Percentiles rank a stretch among this genome's conserved stretches.
Conservation (phyloP, 495 filamentous ascomycete species). For the Hypoxylon perforatum region DNA sequence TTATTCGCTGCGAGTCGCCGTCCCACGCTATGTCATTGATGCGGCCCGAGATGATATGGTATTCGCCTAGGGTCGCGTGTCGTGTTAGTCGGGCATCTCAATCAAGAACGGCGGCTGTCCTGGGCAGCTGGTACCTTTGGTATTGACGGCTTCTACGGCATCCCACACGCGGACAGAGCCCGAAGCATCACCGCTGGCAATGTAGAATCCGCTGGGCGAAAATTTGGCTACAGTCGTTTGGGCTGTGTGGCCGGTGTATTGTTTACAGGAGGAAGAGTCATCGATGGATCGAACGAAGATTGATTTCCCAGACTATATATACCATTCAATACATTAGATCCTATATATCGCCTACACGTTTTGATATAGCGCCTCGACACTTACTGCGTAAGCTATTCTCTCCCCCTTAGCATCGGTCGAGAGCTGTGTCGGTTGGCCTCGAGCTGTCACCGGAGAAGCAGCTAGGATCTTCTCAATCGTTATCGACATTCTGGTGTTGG, state of each 20-base stretch:
- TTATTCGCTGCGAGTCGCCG: constrained; percentile 94
- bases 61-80: constrained; percentile 71
- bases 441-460: constrained; percentile 77
- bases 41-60: constrained; percentile 90
- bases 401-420: constrained; percentile 92
- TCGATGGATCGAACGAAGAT: constrained; percentile 95
- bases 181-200: constrained; percentile 90
- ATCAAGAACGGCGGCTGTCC: neutral
- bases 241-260: constrained; percentile 91
- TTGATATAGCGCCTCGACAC: constrained; percentile 35
- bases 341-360: neutral
- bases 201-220: constrained; percentile 92
- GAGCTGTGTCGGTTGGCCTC: constrained; percentile 89
- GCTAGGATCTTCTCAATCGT: constrained; percentile 66
- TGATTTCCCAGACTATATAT: constrained; percentile 87
- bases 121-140: constrained; percentile 60
- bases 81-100: constrained; percentile 20
- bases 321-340: constrained; percentile 22
- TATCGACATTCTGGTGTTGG: constrained; percentile 58
- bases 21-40: constrained; percentile 98
- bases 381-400: constrained; percentile 91
- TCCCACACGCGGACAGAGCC: constrained; percentile 94
- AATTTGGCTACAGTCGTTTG: constrained; percentile 93
- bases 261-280: constrained; percentile 79
- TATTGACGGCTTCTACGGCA: constrained; percentile 70